phyloP scores from a whole-genome alignment of 805 yeast species.

The Brettanomyces naardenensis region DNA sequence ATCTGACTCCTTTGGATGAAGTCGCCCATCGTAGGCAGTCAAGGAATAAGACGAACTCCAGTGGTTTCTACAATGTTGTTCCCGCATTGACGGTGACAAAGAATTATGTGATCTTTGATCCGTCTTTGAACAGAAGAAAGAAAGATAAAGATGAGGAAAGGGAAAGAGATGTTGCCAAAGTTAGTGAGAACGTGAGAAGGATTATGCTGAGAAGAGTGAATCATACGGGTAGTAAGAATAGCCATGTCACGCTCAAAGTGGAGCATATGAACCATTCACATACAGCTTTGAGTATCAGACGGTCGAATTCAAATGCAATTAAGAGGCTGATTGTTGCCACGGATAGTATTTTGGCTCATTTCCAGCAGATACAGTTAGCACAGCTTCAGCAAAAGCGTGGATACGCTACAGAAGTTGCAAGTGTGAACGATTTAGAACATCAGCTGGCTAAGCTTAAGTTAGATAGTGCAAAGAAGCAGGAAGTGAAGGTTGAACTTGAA shows the following conservation, averaged over 20 bases:
- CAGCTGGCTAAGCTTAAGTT: constrained; percentile 10
- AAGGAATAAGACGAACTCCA: constrained; percentile 12
- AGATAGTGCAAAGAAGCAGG: not conserved
- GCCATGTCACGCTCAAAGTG: constrained; percentile 22
- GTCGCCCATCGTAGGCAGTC: constrained; percentile 16
- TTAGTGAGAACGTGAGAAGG: constrained; percentile 3
- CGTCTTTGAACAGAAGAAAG: constrained; percentile 11
- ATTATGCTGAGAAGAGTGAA: constrained; percentile 19
- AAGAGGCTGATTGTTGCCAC: constrained; percentile 19
- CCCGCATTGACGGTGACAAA: constrained; percentile 22
- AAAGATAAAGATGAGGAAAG: constrained; percentile 9
- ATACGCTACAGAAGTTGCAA: constrained; percentile 10
- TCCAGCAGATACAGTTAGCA: not conserved
- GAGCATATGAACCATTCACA: constrained; percentile 13
- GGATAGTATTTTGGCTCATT: constrained; percentile 1
- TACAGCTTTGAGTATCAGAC: constrained; percentile 20
- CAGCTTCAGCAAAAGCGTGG: constrained; percentile 7
- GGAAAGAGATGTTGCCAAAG: constrained; percentile 4
- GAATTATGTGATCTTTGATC: constrained; percentile 24
- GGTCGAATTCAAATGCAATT: constrained; percentile 21
- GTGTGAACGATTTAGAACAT: constrained; percentile 11
- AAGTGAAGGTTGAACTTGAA: not conserved
- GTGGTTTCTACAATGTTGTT: constrained; percentile 13
- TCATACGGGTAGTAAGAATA: constrained; percentile 20
- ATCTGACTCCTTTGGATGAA: constrained; percentile 21